Percentiles rank a stretch among this genome's conserved stretches.
These are phyloP conservation scores for Penicillium subrubescens DNA, from an alignment of 495 filamentous ascomycete genomes.

Conservation along the genomic window DNA sequence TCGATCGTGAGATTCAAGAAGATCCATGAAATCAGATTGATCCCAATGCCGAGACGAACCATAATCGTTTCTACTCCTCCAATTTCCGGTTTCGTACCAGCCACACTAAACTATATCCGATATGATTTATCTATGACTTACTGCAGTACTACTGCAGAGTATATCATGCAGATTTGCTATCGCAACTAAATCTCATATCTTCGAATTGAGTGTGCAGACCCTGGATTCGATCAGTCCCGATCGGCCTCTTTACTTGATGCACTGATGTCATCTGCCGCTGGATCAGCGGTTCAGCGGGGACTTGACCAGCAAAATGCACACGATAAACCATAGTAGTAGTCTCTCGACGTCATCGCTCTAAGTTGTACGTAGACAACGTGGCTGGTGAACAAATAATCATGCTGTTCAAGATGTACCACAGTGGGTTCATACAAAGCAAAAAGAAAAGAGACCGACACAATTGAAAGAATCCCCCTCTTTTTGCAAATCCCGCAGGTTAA, in stretches of 20 bases:
- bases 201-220: background rate
- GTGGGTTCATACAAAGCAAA: background rate
- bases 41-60: background rate
- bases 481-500: background rate
- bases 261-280: conserved; percentile 8
- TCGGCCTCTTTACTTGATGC: background rate
- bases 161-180: background rate
- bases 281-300: background rate
- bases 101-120: background rate
- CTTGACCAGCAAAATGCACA: background rate
- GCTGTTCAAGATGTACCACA: background rate
- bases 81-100: background rate
- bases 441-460: background rate
- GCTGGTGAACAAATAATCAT: background rate
- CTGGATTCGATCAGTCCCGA: background rate
- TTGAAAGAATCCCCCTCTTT: background rate
- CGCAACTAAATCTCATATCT: background rate
- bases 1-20: background rate
- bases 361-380: background rate
- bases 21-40: background rate
- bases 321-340: background rate
- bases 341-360: background rate
- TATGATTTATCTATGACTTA: background rate
- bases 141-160: background rate
- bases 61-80: background rate